phyloP scores from a whole-genome alignment of 176 grass and related monocot genomes.

The Aegilops sharonensis region DNA sequence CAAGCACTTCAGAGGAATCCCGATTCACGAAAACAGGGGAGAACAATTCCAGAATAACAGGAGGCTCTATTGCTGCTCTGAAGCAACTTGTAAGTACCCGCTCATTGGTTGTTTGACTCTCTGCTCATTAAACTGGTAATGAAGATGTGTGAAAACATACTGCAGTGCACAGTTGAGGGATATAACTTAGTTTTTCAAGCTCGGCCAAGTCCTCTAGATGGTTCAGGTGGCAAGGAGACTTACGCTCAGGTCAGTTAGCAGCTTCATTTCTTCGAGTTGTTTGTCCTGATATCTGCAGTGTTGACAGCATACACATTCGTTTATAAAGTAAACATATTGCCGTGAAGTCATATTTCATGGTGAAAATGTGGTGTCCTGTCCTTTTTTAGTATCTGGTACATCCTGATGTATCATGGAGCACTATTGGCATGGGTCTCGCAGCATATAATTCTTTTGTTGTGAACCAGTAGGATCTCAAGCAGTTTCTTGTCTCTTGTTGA shows the following conservation, averaged over 20 bases:
- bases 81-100: conserved; percentile 79
- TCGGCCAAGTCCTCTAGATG: conserved; percentile 42
- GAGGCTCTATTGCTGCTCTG: conserved; percentile 65
- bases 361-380: neutral
- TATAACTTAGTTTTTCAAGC: conserved; percentile 78
- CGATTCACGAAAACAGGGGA: conserved; percentile 52
- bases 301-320: neutral
- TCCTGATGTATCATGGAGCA: conserved; percentile 1
- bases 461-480: neutral
- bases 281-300: conserved; percentile 22
- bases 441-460: neutral
- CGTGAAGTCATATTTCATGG: neutral
- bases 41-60: conserved; percentile 38
- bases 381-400: neutral
- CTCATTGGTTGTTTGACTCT: conserved; percentile 22
- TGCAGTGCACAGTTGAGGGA: conserved; percentile 79
- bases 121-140: neutral
- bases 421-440: neutral
- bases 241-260: conserved; percentile 56
- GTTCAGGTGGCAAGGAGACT: conserved; percentile 48
- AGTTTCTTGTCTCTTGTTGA: too few relatives aligned
- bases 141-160: conserved; percentile 19
- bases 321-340: neutral
- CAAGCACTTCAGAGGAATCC: conserved; percentile 79
- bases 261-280: conserved; percentile 16